Conservation (phyloP, 495 filamentous ascomycete species). For the Podospora australis region DNA sequence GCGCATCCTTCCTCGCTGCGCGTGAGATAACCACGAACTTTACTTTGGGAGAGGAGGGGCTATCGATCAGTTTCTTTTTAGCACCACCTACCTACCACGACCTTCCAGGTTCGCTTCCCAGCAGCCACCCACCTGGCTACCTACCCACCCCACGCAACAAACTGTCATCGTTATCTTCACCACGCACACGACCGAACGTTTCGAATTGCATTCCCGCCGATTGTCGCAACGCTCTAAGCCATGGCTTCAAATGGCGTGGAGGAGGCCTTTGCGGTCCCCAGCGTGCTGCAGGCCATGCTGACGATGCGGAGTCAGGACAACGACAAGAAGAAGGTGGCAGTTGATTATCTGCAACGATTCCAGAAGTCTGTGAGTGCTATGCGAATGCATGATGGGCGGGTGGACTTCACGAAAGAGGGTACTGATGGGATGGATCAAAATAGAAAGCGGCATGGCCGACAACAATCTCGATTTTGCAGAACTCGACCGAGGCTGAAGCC, state of each 20-base stretch:
- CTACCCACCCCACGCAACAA: not conserved
- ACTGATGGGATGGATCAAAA: not conserved
- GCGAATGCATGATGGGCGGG: not conserved
- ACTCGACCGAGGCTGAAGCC: constrained; percentile 66
- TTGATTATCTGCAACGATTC: constrained; percentile 87
- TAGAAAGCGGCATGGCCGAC: constrained; percentile 86
- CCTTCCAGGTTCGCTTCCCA: no score
- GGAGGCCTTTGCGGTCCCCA: constrained; percentile 64
- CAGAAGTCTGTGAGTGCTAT: constrained; percentile 84
- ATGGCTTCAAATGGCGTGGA: constrained; percentile 66
- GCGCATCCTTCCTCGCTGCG: not conserved
- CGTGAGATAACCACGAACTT: no score
- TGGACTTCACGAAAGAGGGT: not conserved
- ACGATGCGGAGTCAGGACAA: constrained; percentile 85
- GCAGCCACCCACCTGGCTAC: no score
- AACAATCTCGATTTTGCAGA: constrained; percentile 78
- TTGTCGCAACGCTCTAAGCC: constrained; percentile 12
- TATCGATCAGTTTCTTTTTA: no score
- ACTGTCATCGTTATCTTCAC: not conserved
- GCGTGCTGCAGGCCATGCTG: constrained; percentile 75
- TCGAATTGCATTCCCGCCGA: not conserved
- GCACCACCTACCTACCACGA: no score
- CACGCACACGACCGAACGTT: not conserved
- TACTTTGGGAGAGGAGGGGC: no score
- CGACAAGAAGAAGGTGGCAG: constrained; percentile 79